phyloP scores from a whole-genome alignment of 1,284 basidiomycete genomes.

The Trichosporon asahii region DNA sequence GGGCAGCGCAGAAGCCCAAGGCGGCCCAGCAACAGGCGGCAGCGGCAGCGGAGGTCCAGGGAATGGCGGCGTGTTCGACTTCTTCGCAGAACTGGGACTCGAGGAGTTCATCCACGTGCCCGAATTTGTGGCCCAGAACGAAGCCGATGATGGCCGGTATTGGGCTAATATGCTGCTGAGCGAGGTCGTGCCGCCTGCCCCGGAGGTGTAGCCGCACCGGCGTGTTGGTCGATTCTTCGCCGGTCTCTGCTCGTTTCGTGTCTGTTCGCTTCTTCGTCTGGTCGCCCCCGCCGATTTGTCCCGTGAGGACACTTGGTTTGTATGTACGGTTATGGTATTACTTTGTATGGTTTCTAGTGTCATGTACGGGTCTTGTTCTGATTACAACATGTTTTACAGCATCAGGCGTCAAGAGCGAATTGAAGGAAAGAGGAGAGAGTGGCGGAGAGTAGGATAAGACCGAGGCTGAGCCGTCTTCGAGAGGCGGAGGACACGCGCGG shows the following conservation, averaged over 20 bases:
- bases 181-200: constrained; percentile 12
- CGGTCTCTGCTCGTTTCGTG: too few species aligned
- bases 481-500: background rate
- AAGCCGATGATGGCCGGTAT: constrained; percentile 32
- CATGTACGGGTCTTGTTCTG: too few species aligned
- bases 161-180: constrained; percentile 25
- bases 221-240: too few species aligned
- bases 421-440: background rate
- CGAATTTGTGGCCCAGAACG: constrained; percentile 28
- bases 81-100: constrained; percentile 23
- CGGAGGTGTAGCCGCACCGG: background rate
- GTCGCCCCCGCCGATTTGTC: too few species aligned
- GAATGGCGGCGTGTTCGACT: constrained; percentile 13
- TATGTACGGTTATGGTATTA: too few species aligned
- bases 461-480: background rate
- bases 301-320: too few species aligned
- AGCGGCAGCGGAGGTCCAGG: background rate
- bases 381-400: too few species aligned
- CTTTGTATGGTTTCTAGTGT: too few species aligned
- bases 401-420: too few species aligned
- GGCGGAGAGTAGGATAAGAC: background rate
- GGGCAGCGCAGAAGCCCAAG: background rate
- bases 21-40: background rate
- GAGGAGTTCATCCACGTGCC: constrained; percentile 35
- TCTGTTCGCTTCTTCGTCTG: too few species aligned